These are phyloP conservation scores for Hydnum rufescens DNA, from an alignment of 768 basidiomycete species.

Conservation along the genomic window DNA sequence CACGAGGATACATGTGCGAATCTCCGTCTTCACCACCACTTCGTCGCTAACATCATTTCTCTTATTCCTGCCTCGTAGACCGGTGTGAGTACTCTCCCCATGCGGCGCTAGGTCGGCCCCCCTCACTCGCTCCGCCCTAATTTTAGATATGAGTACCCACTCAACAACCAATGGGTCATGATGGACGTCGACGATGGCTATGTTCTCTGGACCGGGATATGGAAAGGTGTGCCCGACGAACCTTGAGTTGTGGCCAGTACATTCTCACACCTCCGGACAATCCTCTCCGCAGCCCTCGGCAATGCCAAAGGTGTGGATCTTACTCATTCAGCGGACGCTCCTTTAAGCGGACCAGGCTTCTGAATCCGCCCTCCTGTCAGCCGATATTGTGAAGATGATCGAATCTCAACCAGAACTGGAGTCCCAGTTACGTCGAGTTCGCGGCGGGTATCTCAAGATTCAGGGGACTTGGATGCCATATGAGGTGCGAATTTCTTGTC, in stretches of 20 bases:
- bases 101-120: not conserved
- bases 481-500: slow-evolving; percentile 16
- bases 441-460: slow-evolving; percentile 62
- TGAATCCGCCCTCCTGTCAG: slow-evolving; percentile 20
- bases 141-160: slow-evolving; percentile 70
- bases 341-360: not conserved
- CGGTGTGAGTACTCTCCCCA: not conserved
- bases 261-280: not conserved
- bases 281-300: slow-evolving; percentile 7
- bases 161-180: slow-evolving; percentile 88
- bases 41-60: not conserved
- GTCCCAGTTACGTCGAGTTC: slow-evolving; percentile 59
- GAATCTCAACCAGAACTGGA: slow-evolving; percentile 81
- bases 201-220: slow-evolving; percentile 82
- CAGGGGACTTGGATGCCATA: slow-evolving; percentile 93
- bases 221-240: slow-evolving; percentile 44
- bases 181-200: slow-evolving; percentile 90
- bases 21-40: not conserved
- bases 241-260: not conserved
- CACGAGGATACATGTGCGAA: slow-evolving; percentile 72
- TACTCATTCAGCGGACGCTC: not conserved
- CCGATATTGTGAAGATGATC: slow-evolving; percentile 84
- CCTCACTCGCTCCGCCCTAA: slow-evolving; percentile 2
- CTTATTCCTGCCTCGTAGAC: not conserved
- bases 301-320: slow-evolving; percentile 10